Evolutionary conservation across 2,329 filamentous ascomycete genomes (phyloP).

Genomic region (Fusarium continuum): DNA sequence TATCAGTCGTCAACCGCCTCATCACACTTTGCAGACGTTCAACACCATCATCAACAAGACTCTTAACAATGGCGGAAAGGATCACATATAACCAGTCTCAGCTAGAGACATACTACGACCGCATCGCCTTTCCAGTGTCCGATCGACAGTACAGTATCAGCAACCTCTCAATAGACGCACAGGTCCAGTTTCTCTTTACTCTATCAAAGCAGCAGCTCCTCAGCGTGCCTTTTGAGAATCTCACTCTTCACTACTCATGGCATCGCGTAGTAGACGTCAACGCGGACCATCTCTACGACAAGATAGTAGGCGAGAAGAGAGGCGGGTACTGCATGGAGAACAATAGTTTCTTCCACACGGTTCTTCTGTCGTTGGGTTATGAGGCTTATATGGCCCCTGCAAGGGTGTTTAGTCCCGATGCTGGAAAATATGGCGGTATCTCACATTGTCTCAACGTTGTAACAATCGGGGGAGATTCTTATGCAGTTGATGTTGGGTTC

Average conservation of each 20-base stretch:
- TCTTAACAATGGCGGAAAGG: conserved; percentile 10
- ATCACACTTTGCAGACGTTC: neutral
- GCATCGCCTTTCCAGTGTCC: neutral
- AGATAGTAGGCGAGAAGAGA: conserved; percentile 16
- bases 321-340: conserved; percentile 31
- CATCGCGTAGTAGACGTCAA: conserved; percentile 1
- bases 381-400: conserved; percentile 10
- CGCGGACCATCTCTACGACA: conserved; percentile 12
- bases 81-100: neutral
- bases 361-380: conserved; percentile 6
- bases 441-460: conserved; percentile 21
- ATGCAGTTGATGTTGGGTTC: conserved; percentile 22
- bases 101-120: conserved; percentile 5
- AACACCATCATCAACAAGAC: neutral
- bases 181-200: neutral
- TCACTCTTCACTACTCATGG: conserved; percentile 28
- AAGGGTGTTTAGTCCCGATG: conserved; percentile 4
- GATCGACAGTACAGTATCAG: neutral
- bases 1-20: neutral
- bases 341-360: conserved; percentile 16
- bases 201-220: conserved; percentile 1
- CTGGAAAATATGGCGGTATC: neutral
- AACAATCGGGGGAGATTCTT: neutral
- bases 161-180: neutral
- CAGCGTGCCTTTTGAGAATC: conserved; percentile 15